These are phyloP conservation scores for Tetragonia tetragonoides DNA, from an alignment of 148 eudicot species.

Conservation along the genomic window DNA sequence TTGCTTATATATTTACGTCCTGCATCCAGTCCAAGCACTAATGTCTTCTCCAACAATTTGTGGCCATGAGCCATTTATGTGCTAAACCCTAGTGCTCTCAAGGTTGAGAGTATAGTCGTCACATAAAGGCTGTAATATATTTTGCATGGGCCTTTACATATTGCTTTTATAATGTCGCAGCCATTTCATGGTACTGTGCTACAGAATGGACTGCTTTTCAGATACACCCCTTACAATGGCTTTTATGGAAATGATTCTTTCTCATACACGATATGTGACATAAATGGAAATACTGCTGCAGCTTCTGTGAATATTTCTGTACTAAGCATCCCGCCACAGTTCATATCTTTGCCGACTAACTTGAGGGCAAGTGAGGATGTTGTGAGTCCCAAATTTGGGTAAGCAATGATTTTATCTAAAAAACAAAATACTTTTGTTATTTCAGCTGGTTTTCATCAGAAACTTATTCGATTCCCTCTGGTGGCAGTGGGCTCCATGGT, in stretches of 20 bases:
- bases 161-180: conserved; percentile 42
- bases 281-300: conserved; percentile 60
- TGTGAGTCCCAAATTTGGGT: conserved; percentile 77
- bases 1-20: not conserved
- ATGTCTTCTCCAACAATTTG: not conserved
- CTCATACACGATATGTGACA: conserved; percentile 54
- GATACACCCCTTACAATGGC: conserved; percentile 88
- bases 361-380: conserved; percentile 69
- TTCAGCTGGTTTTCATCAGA: not conserved
- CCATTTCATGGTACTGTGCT: conserved; percentile 77
- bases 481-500: conserved; percentile 71
- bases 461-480: conserved; percentile 9
- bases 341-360: conserved; percentile 57
- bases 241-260: conserved; percentile 81
- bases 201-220: conserved; percentile 51
- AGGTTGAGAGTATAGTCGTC: not conserved
- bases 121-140: not conserved
- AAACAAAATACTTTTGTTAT: not conserved
- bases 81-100: not conserved
- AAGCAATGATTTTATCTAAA: conserved; percentile 13
- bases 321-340: conserved; percentile 88
- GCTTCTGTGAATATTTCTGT: conserved; percentile 53
- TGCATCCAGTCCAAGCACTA: conserved; percentile 8
- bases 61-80: not conserved
- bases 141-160: conserved; percentile 2